Conservation (phyloP, 2,329 filamentous ascomycete species). For the Cadophora gregata region DNA sequence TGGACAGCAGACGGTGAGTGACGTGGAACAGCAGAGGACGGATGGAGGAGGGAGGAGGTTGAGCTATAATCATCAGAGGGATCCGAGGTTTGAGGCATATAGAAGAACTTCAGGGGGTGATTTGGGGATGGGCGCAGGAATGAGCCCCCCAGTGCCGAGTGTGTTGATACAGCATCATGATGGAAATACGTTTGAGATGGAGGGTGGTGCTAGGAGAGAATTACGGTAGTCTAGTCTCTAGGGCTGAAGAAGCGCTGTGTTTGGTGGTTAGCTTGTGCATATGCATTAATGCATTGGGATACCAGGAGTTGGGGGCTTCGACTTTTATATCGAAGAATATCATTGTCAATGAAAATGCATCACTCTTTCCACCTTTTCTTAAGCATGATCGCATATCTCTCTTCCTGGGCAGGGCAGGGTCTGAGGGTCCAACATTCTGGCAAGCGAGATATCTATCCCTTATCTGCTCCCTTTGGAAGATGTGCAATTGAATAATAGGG, state of each 20-base stretch:
- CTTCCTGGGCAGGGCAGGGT: no score
- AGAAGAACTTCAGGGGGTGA: constrained; percentile 17
- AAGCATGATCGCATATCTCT: neutral
- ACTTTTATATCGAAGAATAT: neutral
- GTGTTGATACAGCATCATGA: constrained; percentile 37
- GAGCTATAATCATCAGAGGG: constrained; percentile 35
- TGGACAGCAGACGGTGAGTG: neutral
- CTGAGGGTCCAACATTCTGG: neutral
- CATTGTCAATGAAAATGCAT: neutral
- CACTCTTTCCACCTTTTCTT: neutral
- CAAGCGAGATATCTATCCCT: neutral
- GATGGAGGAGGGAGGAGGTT: constrained; percentile 14
- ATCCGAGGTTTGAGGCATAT: constrained; percentile 34
- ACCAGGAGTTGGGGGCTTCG: constrained; percentile 9
- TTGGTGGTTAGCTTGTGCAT: neutral
- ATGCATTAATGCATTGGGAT: constrained; percentile 1
- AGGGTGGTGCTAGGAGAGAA: constrained; percentile 20
- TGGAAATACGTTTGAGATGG: constrained; percentile 32
- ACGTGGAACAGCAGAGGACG: constrained; percentile 17
- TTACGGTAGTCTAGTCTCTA: neutral
- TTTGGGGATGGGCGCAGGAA: constrained; percentile 10
- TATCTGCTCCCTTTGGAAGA: neutral
- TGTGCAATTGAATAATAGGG: no score
- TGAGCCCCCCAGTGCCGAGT: constrained; percentile 26
- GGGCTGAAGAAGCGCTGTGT: neutral